phyloP scores from a whole-genome alignment of 805 yeast genomes.

The Ogataea salicorniae region DNA sequence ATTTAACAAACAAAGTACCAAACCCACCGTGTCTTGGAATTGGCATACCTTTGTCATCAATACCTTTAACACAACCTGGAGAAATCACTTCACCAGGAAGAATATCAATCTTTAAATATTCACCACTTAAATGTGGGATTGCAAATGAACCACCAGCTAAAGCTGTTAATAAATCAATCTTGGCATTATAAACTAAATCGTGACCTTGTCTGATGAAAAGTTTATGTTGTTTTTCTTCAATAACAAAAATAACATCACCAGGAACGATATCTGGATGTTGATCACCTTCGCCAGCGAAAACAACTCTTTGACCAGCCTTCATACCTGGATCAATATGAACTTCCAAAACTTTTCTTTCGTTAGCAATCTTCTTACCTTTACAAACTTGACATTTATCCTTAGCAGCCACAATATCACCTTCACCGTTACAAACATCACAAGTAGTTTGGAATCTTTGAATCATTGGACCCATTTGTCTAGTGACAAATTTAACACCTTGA shows the following conservation, averaged over 20 bases:
- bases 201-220: constrained; percentile 82
- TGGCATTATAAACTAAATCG: constrained; percentile 79
- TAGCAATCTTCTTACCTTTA: constrained; percentile 79
- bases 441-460: constrained; percentile 95
- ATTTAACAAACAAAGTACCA: constrained; percentile 84
- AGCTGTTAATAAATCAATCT: constrained; percentile 89
- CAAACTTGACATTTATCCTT: constrained; percentile 86
- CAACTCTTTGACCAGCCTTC: constrained; percentile 88
- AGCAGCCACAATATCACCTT: constrained; percentile 82
- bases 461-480: constrained; percentile 99
- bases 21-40: constrained; percentile 78
- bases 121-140: constrained; percentile 87
- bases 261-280: constrained; percentile 93
- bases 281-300: constrained; percentile 94
- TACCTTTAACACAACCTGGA: constrained; percentile 76
- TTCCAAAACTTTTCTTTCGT: constrained; percentile 88
- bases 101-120: constrained; percentile 75
- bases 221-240: constrained; percentile 85
- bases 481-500: constrained; percentile 82
- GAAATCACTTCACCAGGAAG: constrained; percentile 90
- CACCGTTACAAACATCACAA: constrained; percentile 89
- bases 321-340: constrained; percentile 96
- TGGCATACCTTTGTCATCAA: constrained; percentile 98
- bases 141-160: constrained; percentile 93
- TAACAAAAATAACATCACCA: constrained; percentile 91